These are phyloP conservation scores for Pisolithus tinctorius DNA, from an alignment of 768 basidiomycete genomes.

Conservation along the genomic window DNA sequence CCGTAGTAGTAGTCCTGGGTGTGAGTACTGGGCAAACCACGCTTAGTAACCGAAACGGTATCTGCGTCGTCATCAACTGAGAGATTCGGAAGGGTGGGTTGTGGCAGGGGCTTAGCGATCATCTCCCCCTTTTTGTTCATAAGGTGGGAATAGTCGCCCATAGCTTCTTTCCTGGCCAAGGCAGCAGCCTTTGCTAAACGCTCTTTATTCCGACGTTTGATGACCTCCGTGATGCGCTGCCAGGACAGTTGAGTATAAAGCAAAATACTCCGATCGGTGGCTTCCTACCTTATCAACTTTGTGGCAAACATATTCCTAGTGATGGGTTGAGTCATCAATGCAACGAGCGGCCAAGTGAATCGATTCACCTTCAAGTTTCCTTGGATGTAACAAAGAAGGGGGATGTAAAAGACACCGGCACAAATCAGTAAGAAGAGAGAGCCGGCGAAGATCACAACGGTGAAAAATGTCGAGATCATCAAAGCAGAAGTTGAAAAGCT, in stretches of 20 bases:
- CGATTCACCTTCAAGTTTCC: slow-evolving; percentile 85
- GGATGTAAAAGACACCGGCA: slow-evolving; percentile 86
- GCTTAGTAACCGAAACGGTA: slow-evolving; percentile 47
- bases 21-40: slow-evolving; percentile 48
- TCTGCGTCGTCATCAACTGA: slow-evolving; percentile 74
- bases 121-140: slow-evolving; percentile 90
- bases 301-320: slow-evolving; percentile 93
- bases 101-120: slow-evolving; percentile 73
- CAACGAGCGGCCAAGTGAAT: neutral
- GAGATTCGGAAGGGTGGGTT: slow-evolving; percentile 91
- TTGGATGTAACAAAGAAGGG: slow-evolving; percentile 91
- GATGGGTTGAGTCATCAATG: slow-evolving; percentile 3
- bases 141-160: slow-evolving; percentile 84
- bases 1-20: slow-evolving; percentile 51
- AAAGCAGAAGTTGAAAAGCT: slow-evolving; percentile 74
- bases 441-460: slow-evolving; percentile 80
- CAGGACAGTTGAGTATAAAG: slow-evolving; percentile 9
- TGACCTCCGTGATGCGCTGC: slow-evolving; percentile 87
- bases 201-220: slow-evolving; percentile 86
- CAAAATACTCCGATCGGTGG: neutral
- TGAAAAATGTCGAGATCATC: slow-evolving; percentile 86
- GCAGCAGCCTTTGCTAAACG: slow-evolving; percentile 75
- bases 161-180: slow-evolving; percentile 85
- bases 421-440: slow-evolving; percentile 75
- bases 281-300: slow-evolving; percentile 88